Base-by-base conservation (phyloP, 208 protist species). In the Acanthamoeba triangularis region DNA sequence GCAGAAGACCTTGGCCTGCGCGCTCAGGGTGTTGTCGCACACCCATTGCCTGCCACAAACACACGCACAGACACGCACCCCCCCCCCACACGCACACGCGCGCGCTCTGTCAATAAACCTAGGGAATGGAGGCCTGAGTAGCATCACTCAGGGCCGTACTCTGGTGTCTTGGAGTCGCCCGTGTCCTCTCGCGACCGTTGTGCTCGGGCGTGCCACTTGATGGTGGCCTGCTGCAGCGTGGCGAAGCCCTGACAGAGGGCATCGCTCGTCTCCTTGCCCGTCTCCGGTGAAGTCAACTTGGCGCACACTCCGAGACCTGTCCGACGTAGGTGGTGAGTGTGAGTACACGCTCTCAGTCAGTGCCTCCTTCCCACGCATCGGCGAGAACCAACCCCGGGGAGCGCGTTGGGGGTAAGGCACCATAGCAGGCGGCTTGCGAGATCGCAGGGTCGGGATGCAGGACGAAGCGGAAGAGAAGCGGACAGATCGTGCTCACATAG, bases 1-100 rank as follows among this genome's bases (percentile, higher is more conserved):
- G 35, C 74, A 18, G 41, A 84, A 84, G 35, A 84, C 33, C 74
- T 84, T 84, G 74, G 74, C 74, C 74, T 84, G 74, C 74, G 74
- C 41, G 44, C 74, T 84, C 74, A 84, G 7, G 37, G 44, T 84
- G 28, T 84, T 84, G 41, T 84, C 74, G 44, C 74, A 84, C 74
- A 54, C 74, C 74, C 74, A 84, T 54, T 84, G 74, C 35, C 74
- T 84, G 25, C 18, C 3, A 65, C 20, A 65, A 3, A 74, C 28
- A 41, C 1, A 52, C n/a, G 37, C 10, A 14, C 13, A 49, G 44
- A n/a, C n/a, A n/a, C n/a, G n/a, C n/a, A n/a, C n/a, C n/a, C n/a
- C n/a, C n/a, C n/a, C n/a, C n/a, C n/a, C n/a, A n/a, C n/a, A n/a
- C n/a, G n/a, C n/a, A n/a, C n/a, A n/a, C n/a, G n/a, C n/a, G n/a